Evolutionary conservation across 2,329 filamentous ascomycete species (phyloP).

Genomic region (Alternaria tenuissima): DNA sequence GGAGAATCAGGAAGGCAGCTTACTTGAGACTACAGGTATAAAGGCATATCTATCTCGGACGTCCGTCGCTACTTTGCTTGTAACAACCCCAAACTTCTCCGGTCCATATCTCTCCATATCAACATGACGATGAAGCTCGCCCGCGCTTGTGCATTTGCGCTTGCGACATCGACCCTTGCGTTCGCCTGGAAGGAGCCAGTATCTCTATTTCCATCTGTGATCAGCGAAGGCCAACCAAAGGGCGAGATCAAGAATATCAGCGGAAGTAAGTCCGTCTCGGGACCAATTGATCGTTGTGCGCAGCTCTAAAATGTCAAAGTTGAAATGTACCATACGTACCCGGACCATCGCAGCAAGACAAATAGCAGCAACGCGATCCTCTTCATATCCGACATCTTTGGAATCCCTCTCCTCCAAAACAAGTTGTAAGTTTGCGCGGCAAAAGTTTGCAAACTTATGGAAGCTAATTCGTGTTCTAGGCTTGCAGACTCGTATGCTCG

Average conservation of each 20-base stretch:
- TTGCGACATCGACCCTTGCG: background rate
- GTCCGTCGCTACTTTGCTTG: background rate
- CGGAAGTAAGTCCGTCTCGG: constrained; percentile 28
- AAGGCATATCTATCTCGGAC: background rate
- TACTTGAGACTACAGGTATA: background rate
- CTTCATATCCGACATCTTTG: constrained; percentile 50
- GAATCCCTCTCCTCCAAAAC: constrained; percentile 44
- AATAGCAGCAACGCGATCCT: constrained; percentile 39
- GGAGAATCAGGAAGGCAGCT: background rate
- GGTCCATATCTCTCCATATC: background rate
- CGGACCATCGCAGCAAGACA: constrained; percentile 18
- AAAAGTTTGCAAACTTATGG: background rate
- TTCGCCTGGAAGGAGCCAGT: background rate
- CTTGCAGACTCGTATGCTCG: constrained; percentile 47
- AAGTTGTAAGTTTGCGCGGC: constrained; percentile 20
- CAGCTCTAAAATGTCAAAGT: constrained; percentile 12
- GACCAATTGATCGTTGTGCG: background rate
- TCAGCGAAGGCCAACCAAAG: constrained; percentile 23
- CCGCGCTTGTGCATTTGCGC: background rate
- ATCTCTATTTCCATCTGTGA: background rate
- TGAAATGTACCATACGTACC: constrained; percentile 32
- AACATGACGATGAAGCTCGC: background rate
- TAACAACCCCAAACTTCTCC: background rate
- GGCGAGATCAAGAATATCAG: constrained; percentile 34
- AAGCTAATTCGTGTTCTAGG: background rate